Evolutionary conservation across 2,329 filamentous ascomycete species (phyloP), one percentile per base, ranked within the genome.

Genomic region (Cercospora zeina): DNA sequence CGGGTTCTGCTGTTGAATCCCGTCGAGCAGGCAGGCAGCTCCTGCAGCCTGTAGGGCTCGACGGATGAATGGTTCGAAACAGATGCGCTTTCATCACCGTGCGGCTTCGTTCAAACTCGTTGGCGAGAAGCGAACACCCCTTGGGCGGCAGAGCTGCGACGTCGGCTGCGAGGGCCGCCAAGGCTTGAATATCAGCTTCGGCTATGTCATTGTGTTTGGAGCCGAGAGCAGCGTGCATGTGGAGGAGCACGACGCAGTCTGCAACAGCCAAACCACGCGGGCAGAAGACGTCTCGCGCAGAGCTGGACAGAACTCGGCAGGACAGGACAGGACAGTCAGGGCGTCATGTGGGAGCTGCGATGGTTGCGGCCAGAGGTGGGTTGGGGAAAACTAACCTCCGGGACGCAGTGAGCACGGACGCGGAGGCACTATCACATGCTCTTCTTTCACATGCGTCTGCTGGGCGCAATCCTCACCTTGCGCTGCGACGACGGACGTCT

Each of bases 381-480:
- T 34, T 53, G 49, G 49, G 49, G 8, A 33, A 53, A 34, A 34
- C 14, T 34, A 53, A 31, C 27, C 27, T 19, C n/a, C n/a, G 49
- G 49, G 49, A 53, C 31, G 49, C 27, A 53, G 49, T 49, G 42
- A 33, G 49, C 49, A 53, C 49, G 49, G 49, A 53, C 49, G 49
- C 30, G 19, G 31, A 21, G 49, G 31, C 49, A 53, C 49, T 53
- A 53, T 53, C 49, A 53, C 49, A 53, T 53, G 49, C 49, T 53
- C 49, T 53, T 53, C 49, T 53, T 53, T 53, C 49, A 53, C 49
- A 53, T 53, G 49, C 49, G 30, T 53, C 49, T 53, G 49, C n/a
- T 53, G 49, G 49, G 49, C 49, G 49, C 49, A 53, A 53, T 53
- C 34, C 49, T 53, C 49, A 53, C 49, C 49, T 53, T 53, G 49